Base-by-base conservation (phyloP, 306 rosid species). In the Vicia sativa region DNA sequence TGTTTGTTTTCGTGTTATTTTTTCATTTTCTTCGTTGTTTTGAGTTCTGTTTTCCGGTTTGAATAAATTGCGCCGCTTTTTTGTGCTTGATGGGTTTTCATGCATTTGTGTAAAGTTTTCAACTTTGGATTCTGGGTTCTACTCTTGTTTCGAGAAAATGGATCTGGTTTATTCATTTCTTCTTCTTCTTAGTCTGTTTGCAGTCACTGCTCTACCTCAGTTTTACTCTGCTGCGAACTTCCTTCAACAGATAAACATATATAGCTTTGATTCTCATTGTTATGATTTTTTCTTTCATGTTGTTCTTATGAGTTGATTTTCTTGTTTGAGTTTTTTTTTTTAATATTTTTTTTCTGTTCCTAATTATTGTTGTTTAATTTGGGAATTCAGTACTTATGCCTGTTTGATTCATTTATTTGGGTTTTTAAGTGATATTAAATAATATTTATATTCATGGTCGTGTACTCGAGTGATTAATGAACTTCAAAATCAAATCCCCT, bases 121-220 rank as follows among this genome's bases (percentile, higher is more conserved):
- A 44, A 48, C 60, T 58, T 77, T 73, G 21, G 63, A 25, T 49
- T 57, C 61, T 13, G 72, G 62, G 74, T 68, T 34, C 6, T 57
- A 45, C 45, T 79, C 67, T 75, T 9, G 31, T 68, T 68, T 73
- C 26, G 6, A 8, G 60, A 72, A 82, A 63, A 72, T 77, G 86
- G 90, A 87, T 85, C 86, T 87, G 89, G 70, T 79, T 74, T 73
- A 9, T 68, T 77, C 23, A 50, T 73, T 70, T 37, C 23, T 75
- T 35, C 58, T 61, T 62, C 31, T 15, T 77, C 66, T 81, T 2
- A n/a, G n/a, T n/a, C n/a, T n/a, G n/a, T n/a, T 4, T 31, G 8
- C 37, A 31, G 37, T 10, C 61, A n/a, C 26, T 68, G 59, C 71
- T 67, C 28, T 53, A 25, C 55, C 58, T 56, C 38, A 35, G 16